Evolutionary conservation across 2,329 filamentous ascomycete species (phyloP), one percentile per base, ranked within the genome.

Genomic region (Apiospora hydei): DNA sequence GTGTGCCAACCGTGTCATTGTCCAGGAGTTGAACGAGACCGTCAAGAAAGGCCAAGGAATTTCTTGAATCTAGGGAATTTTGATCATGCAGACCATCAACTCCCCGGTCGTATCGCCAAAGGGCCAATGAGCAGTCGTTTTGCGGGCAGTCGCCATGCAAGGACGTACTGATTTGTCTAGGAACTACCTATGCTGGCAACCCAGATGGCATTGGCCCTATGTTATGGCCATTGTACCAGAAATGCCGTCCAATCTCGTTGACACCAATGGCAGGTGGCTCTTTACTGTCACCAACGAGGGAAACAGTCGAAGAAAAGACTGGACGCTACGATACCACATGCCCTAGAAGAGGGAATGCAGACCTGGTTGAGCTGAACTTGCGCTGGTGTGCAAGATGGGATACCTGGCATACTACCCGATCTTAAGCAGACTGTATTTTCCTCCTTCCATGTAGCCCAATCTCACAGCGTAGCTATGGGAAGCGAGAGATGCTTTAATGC

Each of bases 1-100:
- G 43, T 83, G 81, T 73, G 83, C 84, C 1, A 84, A 85, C 72
- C 80, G 80, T 5, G 84, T 86, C 7, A 79, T 86, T 38, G 77
- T 83, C 14, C 80, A 80, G 21, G 81, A 82, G 44, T 74, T 86
- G 14, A 77, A 79, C 24, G 84, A 87, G 72, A 81, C 82, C 18
- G 74, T 82, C 6, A 71, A 71, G 16, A 74, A 75, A 53, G 75
- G 73, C 18, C 75, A 81, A 72, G 75, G 74, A 18, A 69, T 72
- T 41, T 76, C 77, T 70, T 80, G 77, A 80, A 13, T 10, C n/a
- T 10, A 30, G 18, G 11, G 10, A 24, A 24, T 13, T 14, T 8
- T 38, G 10, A 64, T 1, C 18, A n/a, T 64, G 34, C 34, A 41
- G 18, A 18, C 14, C 1, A n/a, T 10, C 57, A 24, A 18, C 7